These are phyloP conservation scores for Paramecium pentaurelia DNA, from an alignment of 73 alveolate genomes.

Conservation along the genomic window DNA sequence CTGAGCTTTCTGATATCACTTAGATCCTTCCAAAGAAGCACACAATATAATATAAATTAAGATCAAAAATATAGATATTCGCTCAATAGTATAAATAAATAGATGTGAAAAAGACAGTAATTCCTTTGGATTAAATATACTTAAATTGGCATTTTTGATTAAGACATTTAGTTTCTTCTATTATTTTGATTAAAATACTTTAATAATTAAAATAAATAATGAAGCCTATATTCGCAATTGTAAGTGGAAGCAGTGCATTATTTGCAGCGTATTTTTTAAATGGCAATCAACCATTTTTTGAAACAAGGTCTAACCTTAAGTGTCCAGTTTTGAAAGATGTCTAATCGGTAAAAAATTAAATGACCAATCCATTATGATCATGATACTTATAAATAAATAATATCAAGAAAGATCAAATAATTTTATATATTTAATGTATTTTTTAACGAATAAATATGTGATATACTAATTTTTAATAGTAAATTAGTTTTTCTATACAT, in stretches of 20 bases:
- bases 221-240: background rate
- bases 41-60: no score
- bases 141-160: no score
- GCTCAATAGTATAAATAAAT: no score
- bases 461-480: no score
- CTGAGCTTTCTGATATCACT: no score
- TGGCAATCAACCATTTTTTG: background rate
- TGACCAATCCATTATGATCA: background rate
- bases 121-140: no score
- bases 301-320: background rate
- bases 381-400: background rate
- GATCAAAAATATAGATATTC: no score
- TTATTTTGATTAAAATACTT: background rate
- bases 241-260: background rate
- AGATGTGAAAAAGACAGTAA: no score
- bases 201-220: background rate
- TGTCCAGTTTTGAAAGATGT: background rate
- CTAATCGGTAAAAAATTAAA: background rate
- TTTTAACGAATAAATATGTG: no score
- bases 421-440: no score
- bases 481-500: no score
- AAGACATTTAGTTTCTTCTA: background rate
- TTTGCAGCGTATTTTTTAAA: background rate
- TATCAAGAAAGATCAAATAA: background rate
- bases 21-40: no score